These are phyloP conservation scores for Yamagishiella unicocca DNA, from an alignment of 139 green algal genomes.

Conservation along the genomic window DNA sequence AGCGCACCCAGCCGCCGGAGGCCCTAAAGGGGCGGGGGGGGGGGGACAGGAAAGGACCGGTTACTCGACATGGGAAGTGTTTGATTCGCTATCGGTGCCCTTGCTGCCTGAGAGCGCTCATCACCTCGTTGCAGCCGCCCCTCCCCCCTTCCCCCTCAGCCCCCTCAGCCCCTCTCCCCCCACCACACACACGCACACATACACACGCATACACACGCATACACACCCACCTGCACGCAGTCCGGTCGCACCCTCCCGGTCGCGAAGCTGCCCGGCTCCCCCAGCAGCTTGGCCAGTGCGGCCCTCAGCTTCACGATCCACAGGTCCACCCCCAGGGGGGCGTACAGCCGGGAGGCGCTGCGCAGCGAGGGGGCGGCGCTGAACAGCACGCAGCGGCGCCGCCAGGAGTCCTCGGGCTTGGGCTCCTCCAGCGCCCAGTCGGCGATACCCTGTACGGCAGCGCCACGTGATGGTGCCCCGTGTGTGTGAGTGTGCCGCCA, in stretches of 20 bases:
- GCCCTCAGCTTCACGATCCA: constrained; percentile 74
- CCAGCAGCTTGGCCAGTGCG: constrained; percentile 54
- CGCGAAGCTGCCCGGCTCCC: constrained; percentile 66
- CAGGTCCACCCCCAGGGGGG: constrained; percentile 65
- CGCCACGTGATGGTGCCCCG: too few relatives aligned
- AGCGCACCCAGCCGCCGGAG: constrained; percentile 49
- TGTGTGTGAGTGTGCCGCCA: too few relatives aligned
- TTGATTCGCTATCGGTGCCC: too few relatives aligned
- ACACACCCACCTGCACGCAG: constrained; percentile 55
- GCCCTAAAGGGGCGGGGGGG: neutral
- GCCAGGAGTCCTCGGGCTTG: constrained; percentile 49
- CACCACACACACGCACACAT: too few relatives aligned
- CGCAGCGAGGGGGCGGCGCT: constrained; percentile 36
- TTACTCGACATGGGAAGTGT: too few relatives aligned
- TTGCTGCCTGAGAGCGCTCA: too few relatives aligned
- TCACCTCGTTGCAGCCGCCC: too few relatives aligned
- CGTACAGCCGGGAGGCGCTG: constrained; percentile 64
- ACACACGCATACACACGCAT: neutral
- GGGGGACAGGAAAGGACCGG: too few relatives aligned
- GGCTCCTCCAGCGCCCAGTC: constrained; percentile 48
- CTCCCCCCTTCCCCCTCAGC: neutral
- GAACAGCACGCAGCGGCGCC: constrained; percentile 45
- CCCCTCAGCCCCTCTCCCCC: neutral
- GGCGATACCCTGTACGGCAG: constrained; percentile 41
- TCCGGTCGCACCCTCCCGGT: constrained; percentile 68